Evolutionary conservation across 2,329 filamentous ascomycete species (phyloP).

Genomic region (Coniochaeta prunicola): DNA sequence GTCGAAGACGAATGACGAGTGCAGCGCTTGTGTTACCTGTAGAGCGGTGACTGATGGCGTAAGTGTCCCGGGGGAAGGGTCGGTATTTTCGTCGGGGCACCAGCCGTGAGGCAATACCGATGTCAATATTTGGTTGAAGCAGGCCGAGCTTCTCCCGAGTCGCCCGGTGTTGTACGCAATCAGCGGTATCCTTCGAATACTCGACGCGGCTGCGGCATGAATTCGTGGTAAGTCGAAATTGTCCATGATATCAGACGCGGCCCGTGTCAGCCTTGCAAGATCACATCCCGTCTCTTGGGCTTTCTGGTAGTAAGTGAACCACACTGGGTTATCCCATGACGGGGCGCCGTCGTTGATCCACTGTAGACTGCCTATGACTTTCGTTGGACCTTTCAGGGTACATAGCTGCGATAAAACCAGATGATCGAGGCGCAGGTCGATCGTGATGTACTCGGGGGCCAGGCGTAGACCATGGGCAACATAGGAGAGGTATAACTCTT

Average conservation of each 20-base stretch:
- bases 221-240: slow-evolving; percentile 54
- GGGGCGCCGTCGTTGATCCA: slow-evolving; percentile 29
- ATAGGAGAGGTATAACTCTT: slow-evolving; percentile 43
- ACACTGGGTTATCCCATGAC: slow-evolving; percentile 48
- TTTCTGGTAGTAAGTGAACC: slow-evolving; percentile 49
- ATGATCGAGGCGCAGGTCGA: slow-evolving; percentile 53
- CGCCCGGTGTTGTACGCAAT: slow-evolving; percentile 59
- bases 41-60: slow-evolving; percentile 44
- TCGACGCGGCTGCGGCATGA: slow-evolving; percentile 37
- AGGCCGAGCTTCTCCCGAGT: slow-evolving; percentile 56
- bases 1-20: slow-evolving; percentile 59
- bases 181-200: slow-evolving; percentile 37
- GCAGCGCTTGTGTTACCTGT: slow-evolving; percentile 59
- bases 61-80: slow-evolving; percentile 20
- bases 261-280: slow-evolving; percentile 53
- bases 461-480: slow-evolving; percentile 54
- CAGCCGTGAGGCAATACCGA: slow-evolving; percentile 45
- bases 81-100: slow-evolving; percentile 8
- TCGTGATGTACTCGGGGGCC: slow-evolving; percentile 53
- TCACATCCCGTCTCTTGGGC: slow-evolving; percentile 53
- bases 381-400: slow-evolving; percentile 27
- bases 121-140: slow-evolving; percentile 59
- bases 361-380: slow-evolving; percentile 53
- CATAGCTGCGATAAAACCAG: slow-evolving; percentile 42
- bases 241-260: slow-evolving; percentile 49